Evolutionary conservation across 345 rosid species (phyloP).

Genomic region (Orychophragmus violaceus): DNA sequence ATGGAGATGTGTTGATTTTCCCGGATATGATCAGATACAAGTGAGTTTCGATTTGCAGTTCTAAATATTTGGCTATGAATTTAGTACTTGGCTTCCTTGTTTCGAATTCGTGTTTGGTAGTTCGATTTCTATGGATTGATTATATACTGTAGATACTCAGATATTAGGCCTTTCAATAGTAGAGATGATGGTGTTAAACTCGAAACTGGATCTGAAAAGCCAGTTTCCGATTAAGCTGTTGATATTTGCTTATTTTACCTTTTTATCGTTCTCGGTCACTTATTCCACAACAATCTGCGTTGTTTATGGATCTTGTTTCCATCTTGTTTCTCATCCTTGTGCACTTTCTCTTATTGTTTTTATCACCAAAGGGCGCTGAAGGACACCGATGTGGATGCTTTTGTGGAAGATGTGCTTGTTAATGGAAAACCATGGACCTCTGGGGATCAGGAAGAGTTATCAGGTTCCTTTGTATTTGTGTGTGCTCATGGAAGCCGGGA

Average conservation of each 20-base stretch:
- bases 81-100: not conserved
- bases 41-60: constrained; percentile 40
- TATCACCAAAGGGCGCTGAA: constrained; percentile 49
- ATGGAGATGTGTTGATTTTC: constrained; percentile 89
- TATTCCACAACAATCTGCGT: not conserved
- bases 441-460: constrained; percentile 46
- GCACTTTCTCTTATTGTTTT: not conserved
- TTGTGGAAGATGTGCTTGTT: constrained; percentile 85
- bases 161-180: not conserved
- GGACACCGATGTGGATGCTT: constrained; percentile 57
- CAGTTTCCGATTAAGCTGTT: not conserved
- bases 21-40: constrained; percentile 90
- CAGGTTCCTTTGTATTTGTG: constrained; percentile 75
- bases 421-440: constrained; percentile 74
- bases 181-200: not conserved
- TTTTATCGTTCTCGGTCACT: not conserved
- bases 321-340: not conserved
- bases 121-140: not conserved
- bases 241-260: not conserved
- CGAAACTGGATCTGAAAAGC: constrained; percentile 4
- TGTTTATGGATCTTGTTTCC: not conserved
- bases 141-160: not conserved
- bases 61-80: not conserved
- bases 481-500: constrained; percentile 94
- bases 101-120: not conserved